A percentile compares a stretch with the other conserved stretches of the same genome.
Evolutionary conservation across 2,329 filamentous ascomycete genomes (phyloP).

Genomic region (Monosporascus ibericus): DNA sequence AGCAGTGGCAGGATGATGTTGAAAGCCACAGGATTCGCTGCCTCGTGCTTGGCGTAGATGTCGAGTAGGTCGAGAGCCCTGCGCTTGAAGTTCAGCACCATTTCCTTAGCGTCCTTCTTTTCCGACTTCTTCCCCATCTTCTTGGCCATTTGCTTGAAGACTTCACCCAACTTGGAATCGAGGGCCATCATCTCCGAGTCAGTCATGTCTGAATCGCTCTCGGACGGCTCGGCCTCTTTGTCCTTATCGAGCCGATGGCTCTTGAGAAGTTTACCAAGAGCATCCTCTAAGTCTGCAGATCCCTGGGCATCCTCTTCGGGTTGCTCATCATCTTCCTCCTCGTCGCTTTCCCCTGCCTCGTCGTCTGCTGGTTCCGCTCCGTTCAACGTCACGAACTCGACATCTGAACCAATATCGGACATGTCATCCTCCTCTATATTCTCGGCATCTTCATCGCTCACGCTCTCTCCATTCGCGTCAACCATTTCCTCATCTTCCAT

Average conservation of each 20-base stretch:
- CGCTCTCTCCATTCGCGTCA: slow-evolving; percentile 35
- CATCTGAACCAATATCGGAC: slow-evolving; percentile 32
- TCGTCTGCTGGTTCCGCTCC: slow-evolving; percentile 35
- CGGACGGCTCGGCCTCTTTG: slow-evolving; percentile 46
- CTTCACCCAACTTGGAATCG: slow-evolving; percentile 74
- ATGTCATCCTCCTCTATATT: slow-evolving; percentile 36
- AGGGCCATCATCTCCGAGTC: slow-evolving; percentile 93
- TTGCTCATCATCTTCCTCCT: slow-evolving; percentile 36
- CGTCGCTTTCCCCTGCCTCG: slow-evolving; percentile 27
- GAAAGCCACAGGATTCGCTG: slow-evolving; percentile 60
- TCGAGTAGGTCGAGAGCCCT: slow-evolving; percentile 82
- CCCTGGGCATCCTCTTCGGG: slow-evolving; percentile 34
- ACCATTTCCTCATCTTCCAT: slow-evolving; percentile 54
- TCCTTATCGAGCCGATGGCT: slow-evolving; percentile 61
- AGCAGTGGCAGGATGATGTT: slow-evolving; percentile 70
- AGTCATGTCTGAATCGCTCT: slow-evolving; percentile 77
- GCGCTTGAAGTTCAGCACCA: slow-evolving; percentile 90
- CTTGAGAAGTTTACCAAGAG: slow-evolving; percentile 71
- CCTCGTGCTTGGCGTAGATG: slow-evolving; percentile 77
- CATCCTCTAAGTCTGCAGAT: slow-evolving; percentile 56
- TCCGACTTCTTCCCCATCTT: slow-evolving; percentile 69
- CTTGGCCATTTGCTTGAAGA: slow-evolving; percentile 75
- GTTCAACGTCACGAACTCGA: slow-evolving; percentile 33
- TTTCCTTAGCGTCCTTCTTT: slow-evolving; percentile 80
- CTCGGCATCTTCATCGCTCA: slow-evolving; percentile 34